These are phyloP conservation scores for Aechmea fasciata DNA, from an alignment of 176 grass and related monocot genomes.

Conservation along the genomic window DNA sequence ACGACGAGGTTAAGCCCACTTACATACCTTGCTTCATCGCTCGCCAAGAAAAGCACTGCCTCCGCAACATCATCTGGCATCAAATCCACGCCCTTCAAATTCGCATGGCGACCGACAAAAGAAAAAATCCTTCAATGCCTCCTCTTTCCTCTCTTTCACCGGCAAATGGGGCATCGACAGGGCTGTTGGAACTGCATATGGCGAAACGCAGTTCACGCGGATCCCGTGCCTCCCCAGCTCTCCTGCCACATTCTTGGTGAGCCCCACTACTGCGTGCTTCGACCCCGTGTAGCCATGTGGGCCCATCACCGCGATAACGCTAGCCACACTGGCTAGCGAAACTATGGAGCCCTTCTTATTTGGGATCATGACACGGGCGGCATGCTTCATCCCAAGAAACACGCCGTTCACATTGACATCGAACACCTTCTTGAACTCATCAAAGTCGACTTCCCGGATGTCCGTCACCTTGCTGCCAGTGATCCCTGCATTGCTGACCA, in stretches of 20 bases:
- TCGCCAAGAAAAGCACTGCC: slow-evolving; percentile 68
- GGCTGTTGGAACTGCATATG: slow-evolving; percentile 43
- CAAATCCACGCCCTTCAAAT: slow-evolving; percentile 62
- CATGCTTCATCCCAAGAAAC: slow-evolving; percentile 88
- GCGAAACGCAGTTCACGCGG: slow-evolving; percentile 82
- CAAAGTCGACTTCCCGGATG: slow-evolving; percentile 41
- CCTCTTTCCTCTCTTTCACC: slow-evolving; percentile 18
- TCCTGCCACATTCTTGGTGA: slow-evolving; percentile 57
- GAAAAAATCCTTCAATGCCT: slow-evolving; percentile 27
- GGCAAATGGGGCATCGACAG: slow-evolving; percentile 52
- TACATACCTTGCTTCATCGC: slow-evolving; percentile 55
- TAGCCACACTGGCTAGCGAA: slow-evolving; percentile 48
- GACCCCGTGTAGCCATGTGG: slow-evolving; percentile 64
- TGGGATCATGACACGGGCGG: slow-evolving; percentile 70
- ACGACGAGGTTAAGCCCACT: slow-evolving; percentile 58
- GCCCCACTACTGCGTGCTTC: slow-evolving; percentile 66
- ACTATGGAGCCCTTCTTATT: slow-evolving; percentile 47
- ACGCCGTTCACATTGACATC: slow-evolving; percentile 65
- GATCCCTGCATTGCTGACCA: slow-evolving; percentile 82
- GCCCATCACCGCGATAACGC: slow-evolving; percentile 41
- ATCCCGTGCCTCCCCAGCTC: slow-evolving; percentile 75
- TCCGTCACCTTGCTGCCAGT: slow-evolving; percentile 49
- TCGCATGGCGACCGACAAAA: slow-evolving; percentile 37
- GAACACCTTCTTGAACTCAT: slow-evolving; percentile 48
- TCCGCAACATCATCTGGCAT: slow-evolving; percentile 42